These are phyloP conservation scores for Pseudogymnoascus sp. DNA, from an alignment of 2,329 filamentous ascomycete genomes.

Conservation along the genomic window DNA sequence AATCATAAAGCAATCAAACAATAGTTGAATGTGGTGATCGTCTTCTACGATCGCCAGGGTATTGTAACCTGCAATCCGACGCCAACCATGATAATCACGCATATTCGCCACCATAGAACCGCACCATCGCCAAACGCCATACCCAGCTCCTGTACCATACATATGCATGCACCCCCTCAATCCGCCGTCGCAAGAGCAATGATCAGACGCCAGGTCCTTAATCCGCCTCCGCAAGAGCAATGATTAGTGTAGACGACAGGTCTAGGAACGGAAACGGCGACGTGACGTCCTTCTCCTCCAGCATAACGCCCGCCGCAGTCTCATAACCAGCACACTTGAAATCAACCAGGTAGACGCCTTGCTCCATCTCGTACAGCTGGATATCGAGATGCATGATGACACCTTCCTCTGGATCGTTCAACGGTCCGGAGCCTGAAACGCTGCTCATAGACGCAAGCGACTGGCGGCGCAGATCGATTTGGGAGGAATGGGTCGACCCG, in stretches of 20 bases:
- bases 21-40: conserved; percentile 8
- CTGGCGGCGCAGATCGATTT: conserved; percentile 38
- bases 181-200: conserved; percentile 84
- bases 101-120: background rate
- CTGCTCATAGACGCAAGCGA: conserved; percentile 29
- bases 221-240: conserved; percentile 81
- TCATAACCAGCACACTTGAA: conserved; percentile 99
- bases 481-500: conserved; percentile 41
- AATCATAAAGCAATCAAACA: conserved; percentile 9
- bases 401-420: conserved; percentile 23
- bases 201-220: conserved; percentile 79
- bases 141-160: background rate
- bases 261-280: conserved; percentile 95
- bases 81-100: conserved; percentile 2
- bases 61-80: conserved; percentile 8
- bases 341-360: conserved; percentile 88
- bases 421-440: conserved; percentile 24
- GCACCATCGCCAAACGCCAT: conserved; percentile 1
- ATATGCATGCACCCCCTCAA: conserved; percentile 23
- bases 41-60: conserved; percentile 9
- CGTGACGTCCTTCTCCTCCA: conserved; percentile 90
- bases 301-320: conserved; percentile 60
- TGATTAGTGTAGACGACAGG: conserved; percentile 83
- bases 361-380: conserved; percentile 90
- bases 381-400: conserved; percentile 95